A percentile compares a stretch with the other conserved stretches of the same genome.
Conservation (phyloP, 192 early-diverging fungal genomes). For the Thoreauomyces humboldtii region DNA sequence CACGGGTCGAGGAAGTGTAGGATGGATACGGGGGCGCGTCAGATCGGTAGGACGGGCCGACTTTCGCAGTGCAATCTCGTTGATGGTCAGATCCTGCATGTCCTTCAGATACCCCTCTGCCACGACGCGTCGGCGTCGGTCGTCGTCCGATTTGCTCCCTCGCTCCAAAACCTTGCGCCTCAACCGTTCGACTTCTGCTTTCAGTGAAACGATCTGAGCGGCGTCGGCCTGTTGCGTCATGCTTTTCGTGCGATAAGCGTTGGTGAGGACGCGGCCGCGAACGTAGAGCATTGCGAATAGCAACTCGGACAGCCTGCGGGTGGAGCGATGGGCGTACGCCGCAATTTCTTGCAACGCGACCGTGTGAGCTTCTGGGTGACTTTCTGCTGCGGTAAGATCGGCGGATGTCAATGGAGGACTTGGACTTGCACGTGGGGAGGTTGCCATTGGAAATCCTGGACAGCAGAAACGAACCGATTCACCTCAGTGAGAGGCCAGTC, state of each 20-base stretch:
- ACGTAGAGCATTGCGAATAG: constrained; percentile 15
- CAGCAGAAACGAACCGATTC: too few species aligned
- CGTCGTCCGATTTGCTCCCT: neutral
- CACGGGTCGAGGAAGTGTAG: too few species aligned
- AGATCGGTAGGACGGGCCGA: too few species aligned
- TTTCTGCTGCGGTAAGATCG: too few species aligned
- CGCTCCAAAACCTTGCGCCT: neutral
- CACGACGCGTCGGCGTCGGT: neutral
- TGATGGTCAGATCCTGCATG: neutral
- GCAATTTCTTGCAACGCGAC: neutral
- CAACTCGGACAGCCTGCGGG: constrained; percentile 10
- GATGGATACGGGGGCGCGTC: too few species aligned
- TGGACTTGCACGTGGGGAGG: neutral
- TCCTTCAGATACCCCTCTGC: neutral
- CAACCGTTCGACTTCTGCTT: constrained; percentile 11
- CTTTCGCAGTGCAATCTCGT: too few species aligned
- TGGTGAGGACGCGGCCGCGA: constrained; percentile 10
- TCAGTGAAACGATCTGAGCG: neutral
- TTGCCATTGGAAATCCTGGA: neutral
- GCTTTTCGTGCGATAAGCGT: neutral
- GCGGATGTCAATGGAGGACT: too few species aligned
- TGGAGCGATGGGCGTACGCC: neutral
- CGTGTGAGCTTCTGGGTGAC: neutral
- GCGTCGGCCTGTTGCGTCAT: neutral
- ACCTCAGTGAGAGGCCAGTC: neutral